phyloP scores from a whole-genome alignment of 768 basidiomycete species.

The Kwoniella europaea region DNA sequence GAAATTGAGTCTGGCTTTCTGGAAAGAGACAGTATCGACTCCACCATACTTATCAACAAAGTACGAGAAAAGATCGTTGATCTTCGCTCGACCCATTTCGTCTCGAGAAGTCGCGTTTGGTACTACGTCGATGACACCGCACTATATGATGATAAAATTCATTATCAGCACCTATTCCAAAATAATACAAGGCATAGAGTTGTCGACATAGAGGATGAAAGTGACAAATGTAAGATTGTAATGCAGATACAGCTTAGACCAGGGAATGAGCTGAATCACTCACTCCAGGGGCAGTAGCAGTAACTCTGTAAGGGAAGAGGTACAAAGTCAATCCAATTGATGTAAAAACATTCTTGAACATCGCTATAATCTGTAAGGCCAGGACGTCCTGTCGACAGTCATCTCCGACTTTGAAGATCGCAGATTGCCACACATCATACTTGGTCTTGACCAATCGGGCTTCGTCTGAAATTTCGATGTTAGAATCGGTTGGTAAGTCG shows the following conservation, averaged over 20 bases:
- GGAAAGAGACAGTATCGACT: constrained; percentile 85
- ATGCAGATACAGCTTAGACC: too few species aligned
- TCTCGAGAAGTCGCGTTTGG: constrained; percentile 97
- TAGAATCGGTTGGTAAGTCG: constrained; percentile 71
- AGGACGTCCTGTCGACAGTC: constrained; percentile 99
- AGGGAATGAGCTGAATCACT: constrained; percentile 51
- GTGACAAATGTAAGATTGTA: too few species aligned
- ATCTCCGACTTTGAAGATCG: constrained; percentile 99
- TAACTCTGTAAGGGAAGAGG: constrained; percentile 93
- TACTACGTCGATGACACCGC: constrained; percentile 97
- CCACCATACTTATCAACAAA: constrained; percentile 92
- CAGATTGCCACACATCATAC: constrained; percentile 94
- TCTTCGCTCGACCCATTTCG: constrained; percentile 98
- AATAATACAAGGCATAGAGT: background rate
- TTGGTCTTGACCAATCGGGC: constrained; percentile 47
- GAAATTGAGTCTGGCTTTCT: constrained; percentile 90
- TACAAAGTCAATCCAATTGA: constrained; percentile 86
- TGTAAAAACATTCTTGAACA: constrained; percentile 98
- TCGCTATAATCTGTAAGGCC: constrained; percentile 94
- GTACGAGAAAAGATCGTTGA: constrained; percentile 93
- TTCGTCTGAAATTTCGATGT: constrained; percentile 68
- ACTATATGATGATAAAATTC: constrained; percentile 62
- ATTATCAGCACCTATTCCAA: background rate
- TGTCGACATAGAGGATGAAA: too few species aligned
- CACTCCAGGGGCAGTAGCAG: constrained; percentile 94